phyloP scores from a whole-genome alignment of 768 basidiomycete species.

The Tylopilus plumbeoviolaceoides region DNA sequence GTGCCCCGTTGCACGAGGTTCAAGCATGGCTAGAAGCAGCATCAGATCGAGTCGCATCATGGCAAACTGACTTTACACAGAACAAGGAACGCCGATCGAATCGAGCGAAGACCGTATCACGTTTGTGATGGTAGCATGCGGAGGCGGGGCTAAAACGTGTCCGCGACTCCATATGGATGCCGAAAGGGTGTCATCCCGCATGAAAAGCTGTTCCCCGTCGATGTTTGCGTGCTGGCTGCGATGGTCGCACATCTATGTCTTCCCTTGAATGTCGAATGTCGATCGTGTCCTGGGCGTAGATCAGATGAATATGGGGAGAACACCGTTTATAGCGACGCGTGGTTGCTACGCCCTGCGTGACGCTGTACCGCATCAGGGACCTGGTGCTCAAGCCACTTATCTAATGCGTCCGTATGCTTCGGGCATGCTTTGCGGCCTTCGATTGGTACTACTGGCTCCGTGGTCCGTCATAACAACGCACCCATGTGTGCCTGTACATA shows the following conservation, averaged over 20 bases:
- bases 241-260: neutral
- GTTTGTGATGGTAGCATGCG: conserved; percentile 7
- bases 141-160: conserved; percentile 5
- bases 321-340: neutral
- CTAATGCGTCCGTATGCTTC: neutral
- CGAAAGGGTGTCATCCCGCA: neutral
- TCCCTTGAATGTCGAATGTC: neutral
- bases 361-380: neutral
- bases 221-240: neutral
- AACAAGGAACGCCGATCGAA: conserved; percentile 1
- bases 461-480: neutral
- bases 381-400: neutral
- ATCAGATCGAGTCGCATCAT: neutral
- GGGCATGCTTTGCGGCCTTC: too few species aligned
- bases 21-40: neutral
- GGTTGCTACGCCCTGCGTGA: neutral
- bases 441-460: neutral
- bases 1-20: conserved; percentile 7
- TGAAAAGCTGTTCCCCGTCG: neutral
- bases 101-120: conserved; percentile 1
- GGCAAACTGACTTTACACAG: neutral
- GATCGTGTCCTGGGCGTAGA: neutral
- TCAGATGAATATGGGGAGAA: neutral
- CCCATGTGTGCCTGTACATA: neutral
- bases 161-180: neutral